Evolutionary conservation across 2,329 filamentous ascomycete species (phyloP).

Genomic region (Alternaria novae-zelandiae): DNA sequence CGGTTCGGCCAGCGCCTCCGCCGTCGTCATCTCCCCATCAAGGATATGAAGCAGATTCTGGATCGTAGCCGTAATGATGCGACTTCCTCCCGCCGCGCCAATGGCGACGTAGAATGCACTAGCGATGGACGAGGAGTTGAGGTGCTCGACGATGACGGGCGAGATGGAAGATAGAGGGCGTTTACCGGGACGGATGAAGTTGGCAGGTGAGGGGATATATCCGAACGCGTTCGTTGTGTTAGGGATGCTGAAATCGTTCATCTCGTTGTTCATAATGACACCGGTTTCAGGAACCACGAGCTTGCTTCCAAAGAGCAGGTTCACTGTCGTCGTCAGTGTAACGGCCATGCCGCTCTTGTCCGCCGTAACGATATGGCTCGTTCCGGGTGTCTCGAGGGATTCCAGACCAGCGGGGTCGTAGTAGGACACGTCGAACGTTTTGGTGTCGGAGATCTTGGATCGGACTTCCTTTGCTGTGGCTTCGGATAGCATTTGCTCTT

Average conservation of each 20-base stretch:
- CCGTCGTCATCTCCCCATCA: slow-evolving; percentile 66
- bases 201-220: slow-evolving; percentile 77
- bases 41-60: slow-evolving; percentile 77
- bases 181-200: slow-evolving; percentile 82
- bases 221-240: slow-evolving; percentile 80
- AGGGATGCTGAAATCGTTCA: slow-evolving; percentile 76
- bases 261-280: slow-evolving; percentile 70
- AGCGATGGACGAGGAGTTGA: slow-evolving; percentile 56
- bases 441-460: slow-evolving; percentile 71
- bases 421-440: slow-evolving; percentile 72
- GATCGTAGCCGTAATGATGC: slow-evolving; percentile 81
- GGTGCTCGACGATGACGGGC: slow-evolving; percentile 75
- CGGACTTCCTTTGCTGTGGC: slow-evolving; percentile 66
- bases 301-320: slow-evolving; percentile 81
- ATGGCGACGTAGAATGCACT: slow-evolving; percentile 67
- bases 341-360: slow-evolving; percentile 78
- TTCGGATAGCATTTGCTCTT: slow-evolving; percentile 70
- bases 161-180: slow-evolving; percentile 83
- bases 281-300: slow-evolving; percentile 83
- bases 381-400: slow-evolving; percentile 73
- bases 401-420: slow-evolving; percentile 76
- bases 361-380: slow-evolving; percentile 73
- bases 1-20: slow-evolving; percentile 68
- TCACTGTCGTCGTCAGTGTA: slow-evolving; percentile 85
- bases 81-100: slow-evolving; percentile 79